Percentiles rank a stretch among this genome's conserved stretches.
phyloP scores from a whole-genome alignment of 2,329 filamentous ascomycete genomes.

The Thielaviopsis ethacetica region DNA sequence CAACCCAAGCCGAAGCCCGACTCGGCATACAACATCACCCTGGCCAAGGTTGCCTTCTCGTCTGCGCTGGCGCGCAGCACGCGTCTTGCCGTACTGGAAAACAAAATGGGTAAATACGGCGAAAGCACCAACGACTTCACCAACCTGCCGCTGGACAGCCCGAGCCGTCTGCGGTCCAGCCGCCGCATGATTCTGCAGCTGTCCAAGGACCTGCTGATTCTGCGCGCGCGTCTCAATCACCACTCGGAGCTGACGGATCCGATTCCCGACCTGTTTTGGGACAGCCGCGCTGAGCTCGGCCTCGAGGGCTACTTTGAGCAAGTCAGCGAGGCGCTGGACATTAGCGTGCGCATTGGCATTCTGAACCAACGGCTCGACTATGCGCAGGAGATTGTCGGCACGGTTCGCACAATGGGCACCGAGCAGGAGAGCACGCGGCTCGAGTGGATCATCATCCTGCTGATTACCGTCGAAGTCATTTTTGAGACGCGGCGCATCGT shows the following conservation, averaged over 20 bases:
- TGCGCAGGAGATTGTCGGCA: constrained; percentile 82
- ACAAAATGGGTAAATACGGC: constrained; percentile 67
- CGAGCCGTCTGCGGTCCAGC: constrained; percentile 29
- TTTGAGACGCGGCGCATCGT: constrained; percentile 68
- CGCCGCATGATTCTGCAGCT: constrained; percentile 75
- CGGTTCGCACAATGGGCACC: constrained; percentile 72
- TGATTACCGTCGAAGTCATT: constrained; percentile 83
- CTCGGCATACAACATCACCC: constrained; percentile 38
- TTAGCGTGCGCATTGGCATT: constrained; percentile 76
- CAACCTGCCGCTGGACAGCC: constrained; percentile 49
- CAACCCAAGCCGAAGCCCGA: constrained; percentile 25
- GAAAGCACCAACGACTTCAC: constrained; percentile 73
- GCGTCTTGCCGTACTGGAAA: constrained; percentile 84
- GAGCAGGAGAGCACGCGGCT: constrained; percentile 78
- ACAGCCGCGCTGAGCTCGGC: constrained; percentile 71
- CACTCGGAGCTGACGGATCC: constrained; percentile 95
- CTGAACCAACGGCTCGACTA: constrained; percentile 98
- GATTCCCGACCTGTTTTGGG: constrained; percentile 94
- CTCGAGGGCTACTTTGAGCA: constrained; percentile 92
- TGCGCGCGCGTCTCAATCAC: constrained; percentile 85
- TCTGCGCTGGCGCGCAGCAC: constrained; percentile 84
- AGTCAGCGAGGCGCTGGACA: constrained; percentile 77
- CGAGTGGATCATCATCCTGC: constrained; percentile 88
- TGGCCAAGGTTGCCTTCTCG: constrained; percentile 93
- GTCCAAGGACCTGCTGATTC: constrained; percentile 77